Conservation (phyloP, 352 stramenopile genomes). For the Phytophthora hybrid region DNA sequence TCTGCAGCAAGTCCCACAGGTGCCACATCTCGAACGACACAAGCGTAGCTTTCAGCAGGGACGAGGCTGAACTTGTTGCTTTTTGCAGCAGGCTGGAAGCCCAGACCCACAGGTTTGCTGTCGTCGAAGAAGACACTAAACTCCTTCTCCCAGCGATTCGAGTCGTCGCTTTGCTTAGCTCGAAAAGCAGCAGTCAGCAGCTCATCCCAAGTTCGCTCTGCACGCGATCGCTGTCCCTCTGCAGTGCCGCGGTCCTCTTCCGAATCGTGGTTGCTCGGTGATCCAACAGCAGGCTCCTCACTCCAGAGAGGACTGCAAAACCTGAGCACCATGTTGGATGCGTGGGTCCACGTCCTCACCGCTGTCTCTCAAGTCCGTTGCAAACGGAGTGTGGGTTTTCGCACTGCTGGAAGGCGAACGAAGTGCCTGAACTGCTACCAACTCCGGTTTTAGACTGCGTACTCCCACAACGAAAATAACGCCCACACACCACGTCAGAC, state of each 20-base stretch:
- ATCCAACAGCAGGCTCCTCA: conserved; percentile 2
- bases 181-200: conserved; percentile 31
- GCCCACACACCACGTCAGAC: neutral
- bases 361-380: conserved; percentile 2
- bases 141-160: conserved; percentile 58
- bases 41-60: conserved; percentile 43
- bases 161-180: conserved; percentile 23
- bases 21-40: conserved; percentile 52
- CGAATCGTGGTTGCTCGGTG: conserved; percentile 26
- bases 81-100: conserved; percentile 42
- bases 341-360: neutral
- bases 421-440: neutral
- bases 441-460: conserved; percentile 5
- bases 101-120: conserved; percentile 53
- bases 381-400: conserved; percentile 12
- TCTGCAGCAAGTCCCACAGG: conserved; percentile 48
- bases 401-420: neutral
- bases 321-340: conserved; percentile 55
- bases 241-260: conserved; percentile 23
- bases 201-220: conserved; percentile 36
- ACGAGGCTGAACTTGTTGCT: conserved; percentile 23
- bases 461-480: conserved; percentile 12
- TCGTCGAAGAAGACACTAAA: conserved; percentile 70
- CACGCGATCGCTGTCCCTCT: conserved; percentile 16
- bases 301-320: conserved; percentile 54